These are phyloP conservation scores for Ascochyta pisi DNA, from an alignment of 2,329 filamentous ascomycete genomes.

Conservation along the genomic window DNA sequence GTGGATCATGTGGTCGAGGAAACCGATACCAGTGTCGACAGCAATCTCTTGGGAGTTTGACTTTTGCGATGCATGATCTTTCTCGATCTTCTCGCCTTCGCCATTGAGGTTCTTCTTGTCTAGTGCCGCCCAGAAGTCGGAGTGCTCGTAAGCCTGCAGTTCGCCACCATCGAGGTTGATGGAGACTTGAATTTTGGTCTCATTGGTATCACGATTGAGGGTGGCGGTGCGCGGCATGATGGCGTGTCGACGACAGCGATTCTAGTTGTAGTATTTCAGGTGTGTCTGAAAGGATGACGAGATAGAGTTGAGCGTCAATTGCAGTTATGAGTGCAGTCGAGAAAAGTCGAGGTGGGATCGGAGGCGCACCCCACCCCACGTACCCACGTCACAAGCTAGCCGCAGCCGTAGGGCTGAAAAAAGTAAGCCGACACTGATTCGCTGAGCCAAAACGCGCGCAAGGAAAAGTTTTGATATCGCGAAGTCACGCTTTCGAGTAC, in stretches of 20 bases:
- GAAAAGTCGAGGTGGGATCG: conserved; percentile 29
- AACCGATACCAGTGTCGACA: conserved; percentile 93
- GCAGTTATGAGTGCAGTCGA: conserved; percentile 8
- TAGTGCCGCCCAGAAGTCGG: conserved; percentile 53
- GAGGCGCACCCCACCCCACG: conserved; percentile 28
- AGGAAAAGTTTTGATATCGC: conserved; percentile 37
- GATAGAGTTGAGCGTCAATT: conserved; percentile 2
- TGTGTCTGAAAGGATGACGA: neutral
- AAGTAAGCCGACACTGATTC: conserved; percentile 31
- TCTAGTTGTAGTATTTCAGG: neutral
- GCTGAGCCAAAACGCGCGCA: conserved; percentile 28
- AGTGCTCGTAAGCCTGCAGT: conserved; percentile 58
- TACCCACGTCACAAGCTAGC: conserved; percentile 30
- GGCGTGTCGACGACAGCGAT: neutral
- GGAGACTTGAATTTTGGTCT: conserved; percentile 94
- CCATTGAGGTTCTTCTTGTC: conserved; percentile 48
- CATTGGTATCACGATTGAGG: conserved; percentile 90
- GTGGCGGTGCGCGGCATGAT: conserved; percentile 70
- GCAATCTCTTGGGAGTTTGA: conserved; percentile 85
- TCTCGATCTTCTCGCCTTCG: conserved; percentile 47
- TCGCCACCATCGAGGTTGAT: conserved; percentile 91
- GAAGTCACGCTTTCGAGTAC: conserved; percentile 24
- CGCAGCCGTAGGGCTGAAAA: conserved; percentile 41
- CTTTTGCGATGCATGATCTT: conserved; percentile 81
- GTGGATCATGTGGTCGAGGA: conserved; percentile 98